Base-by-base conservation (phyloP, 208 protist genomes). In the Porcisia hertigi region DNA sequence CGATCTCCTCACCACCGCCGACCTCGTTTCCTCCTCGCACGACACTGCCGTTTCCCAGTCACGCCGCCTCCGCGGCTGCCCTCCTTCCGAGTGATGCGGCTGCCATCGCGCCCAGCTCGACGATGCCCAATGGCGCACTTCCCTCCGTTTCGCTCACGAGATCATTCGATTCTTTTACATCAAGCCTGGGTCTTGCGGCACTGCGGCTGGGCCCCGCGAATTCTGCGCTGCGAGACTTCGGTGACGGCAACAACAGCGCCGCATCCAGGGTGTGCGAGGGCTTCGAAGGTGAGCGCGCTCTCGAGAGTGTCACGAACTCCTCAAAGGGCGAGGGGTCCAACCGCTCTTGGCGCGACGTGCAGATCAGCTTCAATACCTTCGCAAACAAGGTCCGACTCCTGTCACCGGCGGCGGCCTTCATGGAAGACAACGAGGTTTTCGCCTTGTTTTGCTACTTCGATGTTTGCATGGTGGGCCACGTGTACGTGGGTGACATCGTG, bases 391-490 rank as follows among this genome's bases (percentile, higher is more conserved):
- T 96, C 9, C 89, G 89, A 36, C 75, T 78, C 1, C 58, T 92
- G 12, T 94, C 89, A 3, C 82, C 83, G 25, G 83, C 83, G 9
- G 85, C 86, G 5, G 88, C 92, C 18, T 73, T 80, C 16, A 77
- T 96, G 75, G 88, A 94, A 75, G 89, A 94, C 75, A 85, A 86
- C 69, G 88, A 90, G 69, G 79, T 94, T 45, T 94, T 92, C 81
- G 82, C 81, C 11, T 75, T 96, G 49, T 96, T 96, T 75, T 80
- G 78, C 62, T 93, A 90, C 75, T 88, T 96, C 49, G 92, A 96
- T 62, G 54, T 72, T 11, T 79, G 86, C 20, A 78, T 84, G 76
- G 64, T 62, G 55, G 92, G 92, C 20, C 88, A 94, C 73, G 88
- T 96, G 23, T 82, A 75, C 52, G 76, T 96, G 30, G 92, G 89